Conservation (phyloP, 306 rosid species). For the Lathyrus sativus region DNA sequence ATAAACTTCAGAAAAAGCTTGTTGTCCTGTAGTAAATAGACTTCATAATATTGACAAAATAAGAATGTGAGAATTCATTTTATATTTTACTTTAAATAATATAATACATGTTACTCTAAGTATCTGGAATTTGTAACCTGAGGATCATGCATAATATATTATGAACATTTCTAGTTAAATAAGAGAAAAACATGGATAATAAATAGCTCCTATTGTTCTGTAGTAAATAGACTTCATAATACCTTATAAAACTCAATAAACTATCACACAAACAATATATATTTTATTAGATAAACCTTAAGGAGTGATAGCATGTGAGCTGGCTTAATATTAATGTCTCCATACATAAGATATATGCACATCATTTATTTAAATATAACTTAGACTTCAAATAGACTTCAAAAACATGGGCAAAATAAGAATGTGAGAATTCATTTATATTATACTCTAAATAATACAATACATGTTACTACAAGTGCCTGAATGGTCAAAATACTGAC, state of each 20-base stretch:
- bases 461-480: background rate
- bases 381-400: slow-evolving; percentile 24
- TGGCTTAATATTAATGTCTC: slow-evolving; percentile 83
- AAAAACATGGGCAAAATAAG: slow-evolving; percentile 20
- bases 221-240: background rate
- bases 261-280: background rate
- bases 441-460: slow-evolving; percentile 2
- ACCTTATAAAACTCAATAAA: slow-evolving; percentile 3
- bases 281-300: slow-evolving; percentile 53
- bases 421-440: slow-evolving; percentile 17
- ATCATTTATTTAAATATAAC: background rate
- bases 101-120: too few relatives aligned
- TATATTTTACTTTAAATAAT: too few relatives aligned
- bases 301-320: slow-evolving; percentile 87
- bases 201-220: slow-evolving; percentile 1
- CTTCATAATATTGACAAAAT: too few relatives aligned
- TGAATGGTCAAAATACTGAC: too few relatives aligned
- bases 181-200: slow-evolving; percentile 6
- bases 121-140: slow-evolving; percentile 91
- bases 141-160: slow-evolving; percentile 24
- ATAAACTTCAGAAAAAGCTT: too few relatives aligned
- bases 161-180: slow-evolving; percentile 11
- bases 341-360: slow-evolving; percentile 80
- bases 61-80: too few relatives aligned
- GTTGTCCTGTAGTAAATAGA: too few relatives aligned